Base-by-base conservation (phyloP, 345 rosid genomes). In the Brassica carinata region DNA sequence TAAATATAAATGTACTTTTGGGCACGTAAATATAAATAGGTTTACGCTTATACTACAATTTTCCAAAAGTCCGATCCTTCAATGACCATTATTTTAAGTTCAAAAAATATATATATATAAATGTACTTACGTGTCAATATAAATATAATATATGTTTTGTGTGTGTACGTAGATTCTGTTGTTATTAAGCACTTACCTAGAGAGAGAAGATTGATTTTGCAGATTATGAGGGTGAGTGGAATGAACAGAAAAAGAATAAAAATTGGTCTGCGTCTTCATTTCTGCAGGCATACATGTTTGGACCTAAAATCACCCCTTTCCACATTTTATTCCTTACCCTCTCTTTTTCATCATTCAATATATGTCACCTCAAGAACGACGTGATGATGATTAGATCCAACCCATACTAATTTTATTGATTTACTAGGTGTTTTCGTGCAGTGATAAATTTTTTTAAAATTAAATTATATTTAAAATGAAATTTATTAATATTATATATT, bases 141-240 rank as follows among this genome's bases (percentile, higher is more conserved):
- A 58, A 72, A 19, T 27, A 13, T 18, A 14, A 27, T 14, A 2
- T 48, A 48, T 69, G 8, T 5, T 18, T 62, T 27, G 13, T 48
- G 55, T 66, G 70, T 73, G n/a, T 4, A n/a, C 34, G 29, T 40
- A 67, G 73, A 67, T 68, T 10, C 7, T 57, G 13, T 10, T 0
- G 62, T 3, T 59, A 15, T 3, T 59, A 15, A 63, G 30, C 31
- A 59, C 29, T 59, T 58, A 14, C 58, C 53, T 45, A 9, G 7
- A 62, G 31, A 5, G 55, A 65, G 48, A 63, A 33, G 45, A 38
- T 5, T 15, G 18, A 38, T 65, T 40, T 27, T 40, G 63, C 67
- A 30, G 68, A 73, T 66, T 40, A 29, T 18, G 64, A 59, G 77
- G 69, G 69, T 74, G 74, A 79, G 83, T 73, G 79, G 79, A 71